Base-by-base conservation (phyloP, 306 rosid genomes). In the Cicer judaicum region DNA sequence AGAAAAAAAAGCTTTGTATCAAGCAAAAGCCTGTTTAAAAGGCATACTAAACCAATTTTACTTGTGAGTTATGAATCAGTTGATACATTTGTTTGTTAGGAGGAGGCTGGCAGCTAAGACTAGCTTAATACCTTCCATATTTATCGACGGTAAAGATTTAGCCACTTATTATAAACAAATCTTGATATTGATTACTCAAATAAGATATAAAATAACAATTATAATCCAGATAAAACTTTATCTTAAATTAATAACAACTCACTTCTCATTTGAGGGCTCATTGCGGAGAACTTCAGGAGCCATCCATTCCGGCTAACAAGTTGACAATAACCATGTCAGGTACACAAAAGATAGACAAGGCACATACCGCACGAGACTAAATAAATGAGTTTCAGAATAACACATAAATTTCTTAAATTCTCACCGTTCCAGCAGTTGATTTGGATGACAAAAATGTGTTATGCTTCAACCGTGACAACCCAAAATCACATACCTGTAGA, bases 361-460 rank as follows among this genome's bases (percentile, higher is more conserved):
- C 74, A 57, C 48, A 46, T 63, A 18, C 62, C 16, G 57, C 77
- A 69, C 64, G 61, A 49, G 60, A 21, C 70, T 52, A 75, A 73
- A 63, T 67, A 38, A 73, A 74, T 40, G 21, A 52, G 56, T 68
- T 48, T 34, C 70, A 65, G 24, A 9, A 34, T 75, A 24, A 62
- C 5, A 54, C 64, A 70, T 1, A 71, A 71, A 53, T 48, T 53
- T 80, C 55, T 41, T 73, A 69, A 69, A 77, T 68, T 81, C 96
- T 94, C 85, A 95, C 99, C 89, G 99, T 95, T 89, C 99, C 99
- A 54, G 98, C 99, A 80, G 99, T 92, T 76, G 99, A 95, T 84
- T 95, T 95, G 77, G 99, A 95, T 61, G 99, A 92, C 80, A 95
- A 85, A 87, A 95, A 95, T 7, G 99, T 95, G 84, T 95, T 86